A percentile compares a stretch with the other conserved stretches of the same genome.
phyloP scores from a whole-genome alignment of 768 basidiomycete genomes.

The Podaxis rugospora region DNA sequence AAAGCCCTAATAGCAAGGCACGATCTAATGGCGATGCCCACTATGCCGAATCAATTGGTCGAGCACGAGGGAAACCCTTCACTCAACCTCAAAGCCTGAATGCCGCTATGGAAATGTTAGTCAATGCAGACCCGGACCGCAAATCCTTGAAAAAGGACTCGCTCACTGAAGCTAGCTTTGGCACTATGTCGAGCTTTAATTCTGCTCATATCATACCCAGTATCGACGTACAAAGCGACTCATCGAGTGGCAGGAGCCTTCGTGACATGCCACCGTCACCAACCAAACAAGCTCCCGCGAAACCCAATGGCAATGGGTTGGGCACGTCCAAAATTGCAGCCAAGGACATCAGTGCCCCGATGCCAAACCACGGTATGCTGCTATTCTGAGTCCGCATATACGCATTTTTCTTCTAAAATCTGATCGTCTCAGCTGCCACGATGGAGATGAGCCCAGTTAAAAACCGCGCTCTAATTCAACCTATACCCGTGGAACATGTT shows the following conservation, averaged over 20 bases:
- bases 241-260: constrained; percentile 22
- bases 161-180: constrained; percentile 6
- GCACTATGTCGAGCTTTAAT: constrained; percentile 11
- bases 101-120: constrained; percentile 66
- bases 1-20: constrained; percentile 28
- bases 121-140: constrained; percentile 11
- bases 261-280: constrained; percentile 36
- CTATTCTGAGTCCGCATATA: neutral
- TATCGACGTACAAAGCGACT: constrained; percentile 23
- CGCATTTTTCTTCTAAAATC: constrained; percentile 8
- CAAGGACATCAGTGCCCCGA: constrained; percentile 64
- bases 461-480: constrained; percentile 53
- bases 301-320: constrained; percentile 24
- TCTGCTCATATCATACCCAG: constrained; percentile 14
- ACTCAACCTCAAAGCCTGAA: constrained; percentile 66
- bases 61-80: constrained; percentile 43
- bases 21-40: constrained; percentile 21
- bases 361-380: constrained; percentile 62
- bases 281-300: constrained; percentile 36
- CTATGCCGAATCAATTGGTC: constrained; percentile 35
- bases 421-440: constrained; percentile 49
- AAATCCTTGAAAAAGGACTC: neutral
- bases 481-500: constrained; percentile 48
- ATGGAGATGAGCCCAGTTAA: constrained; percentile 73
- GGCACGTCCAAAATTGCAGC: constrained; percentile 43